Percentiles rank a stretch among this genome's conserved stretches.
These are phyloP conservation scores for Saccharomycopsis crataegensis DNA, from an alignment of 1,139 yeast species.

Conservation along the genomic window DNA sequence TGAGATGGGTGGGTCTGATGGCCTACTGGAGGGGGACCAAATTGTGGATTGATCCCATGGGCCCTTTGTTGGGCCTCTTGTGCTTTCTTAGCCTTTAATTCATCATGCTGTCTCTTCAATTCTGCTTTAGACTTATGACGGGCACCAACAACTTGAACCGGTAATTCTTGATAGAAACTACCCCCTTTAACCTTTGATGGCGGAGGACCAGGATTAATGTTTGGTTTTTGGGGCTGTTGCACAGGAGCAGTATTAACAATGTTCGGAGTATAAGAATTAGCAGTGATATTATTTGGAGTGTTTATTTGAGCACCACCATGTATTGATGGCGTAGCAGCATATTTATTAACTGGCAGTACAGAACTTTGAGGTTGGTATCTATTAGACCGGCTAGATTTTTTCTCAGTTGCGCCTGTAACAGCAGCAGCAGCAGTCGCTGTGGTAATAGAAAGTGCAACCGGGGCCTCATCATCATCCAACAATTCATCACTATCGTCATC, in stretches of 20 bases:
- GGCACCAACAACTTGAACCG: constrained; percentile 25
- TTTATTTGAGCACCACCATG: too few relatives aligned
- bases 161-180: constrained; percentile 52
- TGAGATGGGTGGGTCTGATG: background rate
- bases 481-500: constrained; percentile 8
- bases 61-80: too few relatives aligned
- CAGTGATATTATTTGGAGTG: background rate
- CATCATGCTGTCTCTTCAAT: constrained; percentile 7
- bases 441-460: background rate
- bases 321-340: too few relatives aligned
- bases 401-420: background rate
- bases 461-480: background rate
- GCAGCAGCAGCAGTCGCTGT: background rate
- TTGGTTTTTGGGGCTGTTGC: background rate
- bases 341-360: too few relatives aligned
- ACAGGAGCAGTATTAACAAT: background rate
- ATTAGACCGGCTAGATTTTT: background rate
- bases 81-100: constrained; percentile 1
- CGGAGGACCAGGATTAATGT: background rate
- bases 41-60: background rate
- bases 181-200: constrained; percentile 27
- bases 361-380: too few relatives aligned
- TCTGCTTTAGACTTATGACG: constrained; percentile 9
- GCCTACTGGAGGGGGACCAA: background rate
- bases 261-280: background rate